These are phyloP conservation scores for Skeletonema grethae DNA, from an alignment of 108 stramenopile genomes.

Conservation along the genomic window DNA sequence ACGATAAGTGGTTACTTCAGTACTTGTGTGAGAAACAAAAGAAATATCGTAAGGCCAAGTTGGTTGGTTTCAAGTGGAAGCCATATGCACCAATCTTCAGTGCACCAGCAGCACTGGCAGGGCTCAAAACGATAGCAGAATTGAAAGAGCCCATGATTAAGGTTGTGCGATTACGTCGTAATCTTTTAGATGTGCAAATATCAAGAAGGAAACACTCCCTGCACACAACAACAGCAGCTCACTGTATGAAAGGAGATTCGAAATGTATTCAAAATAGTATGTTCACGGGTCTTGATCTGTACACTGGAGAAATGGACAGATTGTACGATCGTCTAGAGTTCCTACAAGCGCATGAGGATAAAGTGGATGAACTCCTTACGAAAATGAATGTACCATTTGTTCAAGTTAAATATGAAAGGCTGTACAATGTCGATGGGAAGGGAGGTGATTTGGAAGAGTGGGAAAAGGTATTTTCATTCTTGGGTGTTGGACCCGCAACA, in stretches of 20 bases:
- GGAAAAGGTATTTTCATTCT: background rate
- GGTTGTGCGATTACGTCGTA: background rate
- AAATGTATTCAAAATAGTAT: background rate
- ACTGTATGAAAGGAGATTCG: background rate
- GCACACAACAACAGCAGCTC: background rate
- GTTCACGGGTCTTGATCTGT: background rate
- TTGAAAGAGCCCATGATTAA: background rate
- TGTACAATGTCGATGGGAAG: background rate
- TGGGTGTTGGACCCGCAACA: background rate
- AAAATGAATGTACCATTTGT: background rate
- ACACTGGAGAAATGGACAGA: background rate
- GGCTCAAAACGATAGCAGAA: background rate
- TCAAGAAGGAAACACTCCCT: background rate
- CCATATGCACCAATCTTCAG: background rate
- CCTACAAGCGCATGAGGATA: background rate
- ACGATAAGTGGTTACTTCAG: background rate
- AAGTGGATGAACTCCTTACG: background rate
- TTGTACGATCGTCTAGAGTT: background rate
- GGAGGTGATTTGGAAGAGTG: background rate
- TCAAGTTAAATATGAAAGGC: background rate
- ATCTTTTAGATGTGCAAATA: slow-evolving; percentile 4
- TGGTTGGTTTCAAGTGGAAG: slow-evolving; percentile 9
- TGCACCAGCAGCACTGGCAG: background rate
- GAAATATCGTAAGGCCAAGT: background rate
- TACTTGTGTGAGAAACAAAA: background rate